Base-by-base conservation (phyloP, 805 yeast species). In the Schwanniomyces yamadae region DNA sequence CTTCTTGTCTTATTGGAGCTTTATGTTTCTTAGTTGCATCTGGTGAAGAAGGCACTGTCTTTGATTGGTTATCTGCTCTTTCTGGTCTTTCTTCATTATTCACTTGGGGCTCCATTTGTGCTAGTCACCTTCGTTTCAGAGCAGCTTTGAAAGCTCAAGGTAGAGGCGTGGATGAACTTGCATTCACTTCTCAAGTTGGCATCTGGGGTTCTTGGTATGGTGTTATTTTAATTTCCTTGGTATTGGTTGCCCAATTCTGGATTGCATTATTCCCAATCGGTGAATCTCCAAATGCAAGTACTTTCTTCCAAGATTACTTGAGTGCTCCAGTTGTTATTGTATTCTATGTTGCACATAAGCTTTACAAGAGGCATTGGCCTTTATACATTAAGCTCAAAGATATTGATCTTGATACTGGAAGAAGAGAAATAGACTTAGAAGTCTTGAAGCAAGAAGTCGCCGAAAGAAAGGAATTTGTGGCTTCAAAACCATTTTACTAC, bases 1-100 rank as follows among this genome's bases (percentile, higher is more conserved):
- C 59, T 34, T 55, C 64, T 18, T 55, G 55, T 14, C 14, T 61
- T n/a, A 54, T 67, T 41, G 73, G 73, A 3, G 50, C 62, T 37
- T 72, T 84, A 36, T 77, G 81, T 34, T 76, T 81, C 52, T 69
- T 83, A 48, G 83, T 85, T 15, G 81, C 78, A 8, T 52, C 53
- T 28, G 27, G 27, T 13, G 27, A 24, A 24, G 46, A 48, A 8
- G 45, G 57, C 36, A 72, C 55, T 56, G 65, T 63, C 2, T 67
- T 67, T 52, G 53, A 52, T 9, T 67, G 73, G 73, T 48, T 67
- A 45, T 56, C 66, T 40, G 62, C 71, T 40, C 48, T 67, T 6
- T 59, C 66, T 41, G 66, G 71, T 6, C 54, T 67, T 44, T 62
- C 69, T 13, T 61, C 71, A 0, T 56, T 67, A 38, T 65, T 66